Evolutionary conservation across 2,329 filamentous ascomycete genomes (phyloP).

Genomic region (Talaromyces sp.): DNA sequence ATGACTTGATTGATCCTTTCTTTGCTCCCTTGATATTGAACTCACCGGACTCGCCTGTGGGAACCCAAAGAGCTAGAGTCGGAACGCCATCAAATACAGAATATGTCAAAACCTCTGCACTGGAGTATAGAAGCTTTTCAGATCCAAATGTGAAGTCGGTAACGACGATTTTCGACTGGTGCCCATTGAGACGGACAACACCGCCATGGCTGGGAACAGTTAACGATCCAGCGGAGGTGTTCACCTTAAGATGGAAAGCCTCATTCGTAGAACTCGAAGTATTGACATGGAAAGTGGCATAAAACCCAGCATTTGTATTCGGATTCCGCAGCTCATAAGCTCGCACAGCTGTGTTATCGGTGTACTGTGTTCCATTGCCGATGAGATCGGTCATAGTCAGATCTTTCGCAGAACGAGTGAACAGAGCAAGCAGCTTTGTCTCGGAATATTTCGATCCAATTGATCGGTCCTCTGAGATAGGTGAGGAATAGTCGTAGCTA

Average conservation of each 20-base stretch:
- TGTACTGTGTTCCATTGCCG: slow-evolving; percentile 53
- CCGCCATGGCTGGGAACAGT: slow-evolving; percentile 57
- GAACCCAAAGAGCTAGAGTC: slow-evolving; percentile 56
- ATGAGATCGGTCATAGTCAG: slow-evolving; percentile 58
- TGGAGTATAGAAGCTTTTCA: slow-evolving; percentile 58
- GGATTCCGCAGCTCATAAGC: slow-evolving; percentile 63
- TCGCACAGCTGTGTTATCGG: slow-evolving; percentile 56
- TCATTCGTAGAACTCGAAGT: slow-evolving; percentile 57
- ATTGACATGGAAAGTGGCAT: slow-evolving; percentile 59
- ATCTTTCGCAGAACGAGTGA: slow-evolving; percentile 61
- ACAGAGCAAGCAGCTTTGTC: slow-evolving; percentile 63
- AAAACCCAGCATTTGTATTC: slow-evolving; percentile 60
- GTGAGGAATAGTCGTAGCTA: slow-evolving; percentile 66
- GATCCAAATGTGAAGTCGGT: slow-evolving; percentile 61
- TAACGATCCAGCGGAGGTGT: slow-evolving; percentile 58
- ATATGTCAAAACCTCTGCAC: slow-evolving; percentile 59
- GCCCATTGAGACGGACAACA: slow-evolving; percentile 59
- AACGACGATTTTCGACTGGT: slow-evolving; percentile 64
- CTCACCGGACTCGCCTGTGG: slow-evolving; percentile 58
- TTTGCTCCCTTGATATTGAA: slow-evolving; percentile 51
- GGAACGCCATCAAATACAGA: slow-evolving; percentile 52
- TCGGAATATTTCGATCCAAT: slow-evolving; percentile 65
- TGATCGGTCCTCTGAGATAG: slow-evolving; percentile 61
- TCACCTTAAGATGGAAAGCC: slow-evolving; percentile 58
- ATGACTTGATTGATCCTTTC: slow-evolving; percentile 41